phyloP scores from a whole-genome alignment of 148 eudicot genomes.

The Simmondsia chinensis region DNA sequence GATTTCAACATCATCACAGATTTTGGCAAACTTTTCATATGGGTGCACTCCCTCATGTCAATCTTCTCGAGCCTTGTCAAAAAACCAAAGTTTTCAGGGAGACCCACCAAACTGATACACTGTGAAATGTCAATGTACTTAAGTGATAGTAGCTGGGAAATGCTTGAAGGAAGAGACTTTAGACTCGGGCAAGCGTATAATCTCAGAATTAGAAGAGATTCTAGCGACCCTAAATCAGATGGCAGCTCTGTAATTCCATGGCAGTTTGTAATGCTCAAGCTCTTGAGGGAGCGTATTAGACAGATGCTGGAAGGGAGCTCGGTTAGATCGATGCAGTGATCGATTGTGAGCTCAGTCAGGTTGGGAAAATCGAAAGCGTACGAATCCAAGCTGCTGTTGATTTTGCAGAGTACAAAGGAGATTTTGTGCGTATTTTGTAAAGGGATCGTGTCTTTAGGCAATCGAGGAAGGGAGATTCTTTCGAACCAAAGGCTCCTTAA shows the following conservation, averaged over 20 bases:
- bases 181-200: conserved; percentile 62
- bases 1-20: conserved; percentile 25
- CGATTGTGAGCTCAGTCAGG: conserved; percentile 66
- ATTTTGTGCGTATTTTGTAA: conserved; percentile 39
- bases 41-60: conserved; percentile 73
- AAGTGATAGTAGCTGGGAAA: conserved; percentile 35
- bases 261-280: conserved; percentile 64
- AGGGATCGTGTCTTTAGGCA: conserved; percentile 36
- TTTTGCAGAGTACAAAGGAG: conserved; percentile 57
- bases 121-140: conserved; percentile 69
- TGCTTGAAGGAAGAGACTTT: conserved; percentile 40
- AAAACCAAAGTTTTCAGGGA: conserved; percentile 46
- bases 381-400: conserved; percentile 24
- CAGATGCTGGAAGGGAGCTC: conserved; percentile 47
- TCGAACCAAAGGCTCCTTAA: conserved; percentile 76
- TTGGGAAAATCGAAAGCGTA: conserved; percentile 43
- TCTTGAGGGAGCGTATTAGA: conserved; percentile 31
- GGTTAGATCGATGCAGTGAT: conserved; percentile 56
- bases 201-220: conserved; percentile 42
- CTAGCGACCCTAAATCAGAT: conserved; percentile 39
- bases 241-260: conserved; percentile 57
- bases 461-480: conserved; percentile 45
- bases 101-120: conserved; percentile 39
- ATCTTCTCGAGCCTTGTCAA: conserved; percentile 52
- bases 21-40: conserved; percentile 36